Evolutionary conservation across 371 early-diverging fungal genomes (phyloP), one percentile per base, ranked within the genome.

Genomic region (Mucor plumbeus): DNA sequence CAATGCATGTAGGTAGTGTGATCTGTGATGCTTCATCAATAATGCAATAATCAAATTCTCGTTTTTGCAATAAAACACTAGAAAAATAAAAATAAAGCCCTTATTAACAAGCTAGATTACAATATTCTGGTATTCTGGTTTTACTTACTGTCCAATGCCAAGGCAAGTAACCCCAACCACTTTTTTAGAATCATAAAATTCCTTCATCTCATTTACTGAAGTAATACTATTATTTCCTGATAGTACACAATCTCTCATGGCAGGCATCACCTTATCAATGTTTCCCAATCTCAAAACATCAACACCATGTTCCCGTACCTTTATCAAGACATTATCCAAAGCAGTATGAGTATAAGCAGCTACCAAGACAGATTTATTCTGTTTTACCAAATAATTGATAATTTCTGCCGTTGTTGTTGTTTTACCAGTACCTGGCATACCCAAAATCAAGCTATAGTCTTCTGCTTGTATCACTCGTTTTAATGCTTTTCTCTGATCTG

Each of bases 371-470:
- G 90, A 82, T 63, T 97, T 94, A 3, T 90, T 88, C 14, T 74
- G 78, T 10, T 61, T 56, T 4, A 93, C 90, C 31, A 99, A 79
- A 7, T 86, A 80, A 17, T 85, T 78, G 21, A 99, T 92, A 15
- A 99, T 82, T 19, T 90, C 81, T 0, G 95, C 87, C 35, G 98
- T 96, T 0, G 98, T 93, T 2, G 93, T 95, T 0, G 96, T 97
- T 75, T 99, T 99, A 31, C 99, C 99, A 0, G 99, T 98, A 2
- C 99, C 99, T 0, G 99, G 99, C 98, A 99, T 98, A 19, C 99
- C 99, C 40, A 99, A 83, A 26, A 99, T 92, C 55, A 99, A 77
- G 8, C 92, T 85, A 74, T 98, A 99, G 68, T 99, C 97, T 43
- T 89, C 67, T 0, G 94, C 94, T 67, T 85, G 73, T 47, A 90